Base-by-base conservation (phyloP, 2,329 filamentous ascomycete genomes). In the Colletotrichum magnum region DNA sequence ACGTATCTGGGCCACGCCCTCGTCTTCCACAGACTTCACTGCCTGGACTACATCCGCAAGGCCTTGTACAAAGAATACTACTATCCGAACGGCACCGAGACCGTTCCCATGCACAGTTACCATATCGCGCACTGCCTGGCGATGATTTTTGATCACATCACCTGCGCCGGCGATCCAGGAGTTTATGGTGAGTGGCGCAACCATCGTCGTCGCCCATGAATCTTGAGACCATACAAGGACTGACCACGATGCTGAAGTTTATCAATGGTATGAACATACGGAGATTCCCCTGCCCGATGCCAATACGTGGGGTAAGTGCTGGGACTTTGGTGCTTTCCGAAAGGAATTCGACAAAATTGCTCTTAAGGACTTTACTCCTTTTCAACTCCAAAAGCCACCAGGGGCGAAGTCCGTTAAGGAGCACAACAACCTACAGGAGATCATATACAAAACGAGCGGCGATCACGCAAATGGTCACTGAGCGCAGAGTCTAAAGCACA, bases 291-390 rank as follows among this genome's bases (percentile, higher is more conserved):
- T 64, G 12, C 61, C 61, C 3, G 61, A 64, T 45, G 61, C 53
- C 32, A 64, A 64, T 26, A 64, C 61, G 9, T 58, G 61, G 61
- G 61, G 61, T 16, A 64, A 64, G 36, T 64, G 61, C 45, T 64
- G 61, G 61, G 61, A 64, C 10, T 64, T 64, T 7, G 21, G 7
- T 26, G 21, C 18, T 6, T 64, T 64, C 12, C 61, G 53, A 9
- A 43, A 58, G 10, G 28, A 58, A 2, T 64, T 58, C 36, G 61
- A 64, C 36, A 58, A 52, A 12, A 52, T 64, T 36, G 61, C 53
- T 51, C n/a, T 64, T 12, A 58, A 32, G 24, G 41, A 64, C 32
- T 41, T 64, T 13, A 58, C 41, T n/a, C 61, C 61, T 24, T 32
- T 58, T 45, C 7, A 58, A 9, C 21, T 64, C 36, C n/a, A 18